Evolutionary conservation across 2,329 filamentous ascomycete species (phyloP), one percentile per base, ranked within the genome.

Genomic region (Apiospora rasikravindrae): DNA sequence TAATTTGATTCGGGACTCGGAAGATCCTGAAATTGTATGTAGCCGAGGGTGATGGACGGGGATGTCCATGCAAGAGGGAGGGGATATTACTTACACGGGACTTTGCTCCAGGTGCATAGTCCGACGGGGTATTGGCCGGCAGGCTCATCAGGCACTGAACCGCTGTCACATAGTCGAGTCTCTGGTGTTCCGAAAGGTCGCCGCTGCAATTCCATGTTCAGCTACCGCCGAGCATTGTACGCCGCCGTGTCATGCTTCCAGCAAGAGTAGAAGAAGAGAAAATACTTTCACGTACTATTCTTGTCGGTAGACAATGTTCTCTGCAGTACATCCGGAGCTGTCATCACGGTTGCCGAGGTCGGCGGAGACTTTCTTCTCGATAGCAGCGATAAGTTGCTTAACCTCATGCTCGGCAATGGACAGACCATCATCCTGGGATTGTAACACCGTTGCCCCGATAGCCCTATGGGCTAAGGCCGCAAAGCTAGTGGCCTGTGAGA

Each of bases 141-240:
- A 77, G 76, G 8, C 71, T 72, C 71, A 80, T 77, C 67, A 86
- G 72, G 71, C 84, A 86, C 33, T 81, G 76, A n/a, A 85, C 78
- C 10, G 84, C 83, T 19, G 80, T 75, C 69, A 82, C 82, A 75
- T 84, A 86, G 16, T 77, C 76, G 26, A 77, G 78, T 71, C 78
- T 79, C 72, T 83, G 77, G 1, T 44, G 24, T 11, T 71, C 45
- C 5, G 66, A 37, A 29, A 73, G 49, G 8, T 61, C 53, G 16
- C 53, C 29, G 16, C 53, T 61, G 16, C 2, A 37, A 10, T 37
- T 3, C 4, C 19, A 22, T 11, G 8, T 22, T 61, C 2, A 61
- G 53, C 37, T 1, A 16, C 16, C 11, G 8, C 8, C 16, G 2
- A 16, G 33, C 26, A 2, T 57, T 19, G 51, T 19, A 19, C 2